Conservation (phyloP, 805 yeast species). For the Kuraishia floccosa region DNA sequence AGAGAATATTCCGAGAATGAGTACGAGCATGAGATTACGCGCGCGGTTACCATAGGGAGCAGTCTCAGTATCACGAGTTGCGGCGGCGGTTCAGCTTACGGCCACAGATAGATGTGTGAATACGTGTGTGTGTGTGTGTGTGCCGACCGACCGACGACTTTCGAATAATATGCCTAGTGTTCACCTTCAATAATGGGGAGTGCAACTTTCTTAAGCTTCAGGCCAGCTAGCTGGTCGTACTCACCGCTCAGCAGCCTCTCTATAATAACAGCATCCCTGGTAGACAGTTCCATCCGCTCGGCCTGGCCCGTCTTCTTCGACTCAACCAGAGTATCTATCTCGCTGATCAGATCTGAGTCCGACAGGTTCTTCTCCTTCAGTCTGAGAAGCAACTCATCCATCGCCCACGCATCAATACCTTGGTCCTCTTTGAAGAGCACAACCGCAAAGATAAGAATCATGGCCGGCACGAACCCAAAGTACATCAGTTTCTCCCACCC, state of each 20-base stretch:
- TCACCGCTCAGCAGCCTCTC: constrained; percentile 79
- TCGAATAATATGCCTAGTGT: too few relatives aligned
- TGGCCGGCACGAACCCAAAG: constrained; percentile 62
- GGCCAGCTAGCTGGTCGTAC: constrained; percentile 58
- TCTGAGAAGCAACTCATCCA: constrained; percentile 69
- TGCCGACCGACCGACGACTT: too few relatives aligned
- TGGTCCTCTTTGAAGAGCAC: constrained; percentile 37
- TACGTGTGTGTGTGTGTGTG: constrained; percentile 1
- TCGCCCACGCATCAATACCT: constrained; percentile 66
- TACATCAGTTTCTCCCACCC: constrained; percentile 79
- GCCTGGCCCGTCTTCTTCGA: constrained; percentile 34
- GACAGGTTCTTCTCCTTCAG: constrained; percentile 47
- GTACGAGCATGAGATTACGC: too few relatives aligned
- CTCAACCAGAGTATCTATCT: constrained; percentile 21
- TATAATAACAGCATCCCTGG: constrained; percentile 67
- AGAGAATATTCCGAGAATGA: too few relatives aligned
- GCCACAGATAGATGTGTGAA: background rate
- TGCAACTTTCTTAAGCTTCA: constrained; percentile 31
- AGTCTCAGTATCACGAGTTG: too few relatives aligned
- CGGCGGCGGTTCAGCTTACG: too few relatives aligned
- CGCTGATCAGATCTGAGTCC: constrained; percentile 40
- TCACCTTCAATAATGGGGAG: constrained; percentile 1
- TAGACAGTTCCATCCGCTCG: constrained; percentile 43
- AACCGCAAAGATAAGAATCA: constrained; percentile 42
- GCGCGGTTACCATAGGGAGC: too few relatives aligned